phyloP scores from a whole-genome alignment of 139 green algal genomes.

The Medakamo hakoo region DNA sequence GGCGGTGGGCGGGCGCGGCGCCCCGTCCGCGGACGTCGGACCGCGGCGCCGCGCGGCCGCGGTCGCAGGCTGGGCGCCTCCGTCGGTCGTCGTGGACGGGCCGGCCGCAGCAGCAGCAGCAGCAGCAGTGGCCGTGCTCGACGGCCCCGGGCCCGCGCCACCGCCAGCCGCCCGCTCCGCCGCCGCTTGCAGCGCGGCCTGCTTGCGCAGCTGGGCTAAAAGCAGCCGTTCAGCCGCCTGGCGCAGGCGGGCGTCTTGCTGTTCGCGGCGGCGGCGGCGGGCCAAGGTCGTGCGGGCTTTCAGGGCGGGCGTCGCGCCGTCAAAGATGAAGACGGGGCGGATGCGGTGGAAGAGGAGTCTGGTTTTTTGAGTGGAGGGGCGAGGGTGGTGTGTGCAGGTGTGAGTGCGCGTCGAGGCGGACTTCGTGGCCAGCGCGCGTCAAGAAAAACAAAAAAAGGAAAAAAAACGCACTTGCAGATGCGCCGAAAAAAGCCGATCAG shows the following conservation, averaged over 20 bases:
- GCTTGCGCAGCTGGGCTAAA: slow-evolving; percentile 67
- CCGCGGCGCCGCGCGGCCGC: too few relatives aligned
- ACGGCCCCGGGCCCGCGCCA: not conserved
- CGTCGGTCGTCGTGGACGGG: not conserved
- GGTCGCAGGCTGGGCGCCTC: not conserved
- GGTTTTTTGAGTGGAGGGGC: not conserved
- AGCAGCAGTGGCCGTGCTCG: not conserved
- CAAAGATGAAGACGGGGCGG: slow-evolving; percentile 94
- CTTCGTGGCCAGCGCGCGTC: not conserved
- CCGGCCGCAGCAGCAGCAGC: not conserved
- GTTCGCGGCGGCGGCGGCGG: slow-evolving; percentile 40
- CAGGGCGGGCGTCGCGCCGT: slow-evolving; percentile 81
- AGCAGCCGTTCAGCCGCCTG: slow-evolving; percentile 89
- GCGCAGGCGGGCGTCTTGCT: slow-evolving; percentile 45
- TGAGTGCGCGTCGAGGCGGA: too few relatives aligned
- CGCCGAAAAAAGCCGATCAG: slow-evolving; percentile 89
- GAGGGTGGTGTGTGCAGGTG: too few relatives aligned
- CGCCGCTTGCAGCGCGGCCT: slow-evolving; percentile 3
- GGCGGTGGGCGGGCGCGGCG: too few relatives aligned
- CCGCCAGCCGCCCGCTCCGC: slow-evolving; percentile 5
- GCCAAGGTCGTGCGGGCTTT: slow-evolving; percentile 40
- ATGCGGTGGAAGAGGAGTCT: slow-evolving; percentile 87
- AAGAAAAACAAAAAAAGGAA: not conserved
- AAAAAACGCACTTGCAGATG: slow-evolving; percentile 60
- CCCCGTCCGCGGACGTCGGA: too few relatives aligned